Percentiles rank a stretch among this genome's conserved stretches.
These are phyloP conservation scores for Ichthyophthirius multifiliis DNA, from an alignment of 169 alveolate species.

Conservation along the genomic window DNA sequence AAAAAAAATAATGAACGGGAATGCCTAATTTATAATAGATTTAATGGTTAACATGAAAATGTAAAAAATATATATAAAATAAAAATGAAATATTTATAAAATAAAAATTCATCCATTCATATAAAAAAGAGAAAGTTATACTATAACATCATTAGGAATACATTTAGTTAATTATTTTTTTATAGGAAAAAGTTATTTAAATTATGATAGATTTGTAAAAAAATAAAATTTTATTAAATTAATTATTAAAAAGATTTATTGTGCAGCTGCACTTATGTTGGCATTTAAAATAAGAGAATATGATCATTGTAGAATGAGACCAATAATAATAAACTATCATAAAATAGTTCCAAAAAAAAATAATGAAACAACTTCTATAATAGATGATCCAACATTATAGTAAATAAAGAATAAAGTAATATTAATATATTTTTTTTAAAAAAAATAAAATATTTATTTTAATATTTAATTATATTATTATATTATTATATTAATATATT, in stretches of 20 bases:
- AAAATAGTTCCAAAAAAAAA: background rate
- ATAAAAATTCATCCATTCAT: background rate
- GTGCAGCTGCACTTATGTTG: slow-evolving; percentile 3
- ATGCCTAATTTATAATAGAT: slow-evolving; percentile 8
- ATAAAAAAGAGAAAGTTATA: background rate
- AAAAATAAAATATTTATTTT: background rate
- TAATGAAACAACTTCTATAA: background rate
- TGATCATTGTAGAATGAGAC: background rate
- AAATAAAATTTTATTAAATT: background rate
- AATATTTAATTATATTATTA: background rate
- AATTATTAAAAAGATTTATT: background rate
- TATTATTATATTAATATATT: too few species aligned
- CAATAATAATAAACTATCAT: background rate
- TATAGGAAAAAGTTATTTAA: background rate
- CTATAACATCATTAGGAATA: background rate
- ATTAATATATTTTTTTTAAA: too few species aligned
- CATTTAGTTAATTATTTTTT: background rate
- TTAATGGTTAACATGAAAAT: background rate
- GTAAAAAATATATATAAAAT: slow-evolving; percentile 6
- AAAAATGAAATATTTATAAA: background rate
- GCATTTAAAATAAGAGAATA: slow-evolving; percentile 4
- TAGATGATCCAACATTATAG: background rate
- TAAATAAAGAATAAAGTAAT: background rate
- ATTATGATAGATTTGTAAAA: slow-evolving; percentile 21
- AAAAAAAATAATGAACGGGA: slow-evolving; percentile 8